Base-by-base conservation (phyloP, 1,284 basidiomycete genomes). In the Trichosporon coremiiforme region DNA sequence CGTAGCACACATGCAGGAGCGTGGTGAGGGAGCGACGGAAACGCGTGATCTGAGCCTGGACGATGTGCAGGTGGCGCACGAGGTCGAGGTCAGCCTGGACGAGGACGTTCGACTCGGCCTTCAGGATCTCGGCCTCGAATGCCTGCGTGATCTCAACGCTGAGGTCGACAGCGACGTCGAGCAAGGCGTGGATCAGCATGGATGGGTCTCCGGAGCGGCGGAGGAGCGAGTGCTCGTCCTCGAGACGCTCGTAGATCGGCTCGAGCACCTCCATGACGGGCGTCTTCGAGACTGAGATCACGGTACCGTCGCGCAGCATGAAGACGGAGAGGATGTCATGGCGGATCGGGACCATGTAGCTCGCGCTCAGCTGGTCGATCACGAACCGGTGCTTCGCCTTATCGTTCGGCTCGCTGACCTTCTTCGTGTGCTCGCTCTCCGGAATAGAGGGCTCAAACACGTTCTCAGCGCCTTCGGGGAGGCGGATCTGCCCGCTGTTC, bases 301-400 rank as follows among this genome's bases (percentile, higher is more conserved):
- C 71, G 0, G 81, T 82, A 8, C 81, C 82, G 70, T 84, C 82
- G 1, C 82, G 73, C 36, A 79, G 75, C 79, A 84, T 80, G 72
- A 84, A 84, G 7, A 78, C 71, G 66, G 78, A 79, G 45, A 82
- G 71, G 31, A 84, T 80, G 36, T 75, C 78, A n/a, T 79, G 74
- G 17, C 82, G 75, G 22, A 84, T 77, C 0, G 83, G 82, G 0
- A 84, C 78, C 82, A 83, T 83, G 69, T 82, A 83, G 65, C 80
- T 78, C 20, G 81, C 81, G 10, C 77, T 76, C n/a, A 84, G 73
- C 64, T 81, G 76, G 72, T 83, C 82, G 7, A 84, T 77, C 0
- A 79, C 80, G 29, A 80, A 67, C 2, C 80, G 74, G 74, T 82
- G 82, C 2, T 80, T 77, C 60, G 73, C 70, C 66, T 77, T 78